Evolutionary conservation across 2,329 filamentous ascomycete genomes (phyloP).

Genomic region (Aspergillus pseudonomiae): DNA sequence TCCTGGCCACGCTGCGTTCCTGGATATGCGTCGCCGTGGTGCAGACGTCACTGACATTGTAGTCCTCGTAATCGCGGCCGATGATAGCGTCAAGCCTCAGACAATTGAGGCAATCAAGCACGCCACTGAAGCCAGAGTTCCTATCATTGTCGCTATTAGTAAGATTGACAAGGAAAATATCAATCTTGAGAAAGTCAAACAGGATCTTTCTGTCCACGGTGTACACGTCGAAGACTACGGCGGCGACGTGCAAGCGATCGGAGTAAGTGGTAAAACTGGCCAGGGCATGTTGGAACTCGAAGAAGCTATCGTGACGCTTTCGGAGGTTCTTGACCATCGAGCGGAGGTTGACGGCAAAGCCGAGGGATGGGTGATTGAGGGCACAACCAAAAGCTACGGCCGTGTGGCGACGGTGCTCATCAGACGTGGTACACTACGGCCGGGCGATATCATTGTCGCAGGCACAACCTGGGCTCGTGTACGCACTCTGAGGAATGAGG

Average conservation of each 20-base stretch:
- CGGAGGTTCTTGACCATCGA: slow-evolving; percentile 88
- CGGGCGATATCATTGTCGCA: slow-evolving; percentile 82
- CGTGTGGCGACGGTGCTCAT: slow-evolving; percentile 88
- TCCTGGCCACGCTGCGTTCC: slow-evolving; percentile 91
- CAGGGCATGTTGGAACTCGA: slow-evolving; percentile 89
- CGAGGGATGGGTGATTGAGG: slow-evolving; percentile 94
- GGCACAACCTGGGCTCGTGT: slow-evolving; percentile 87
- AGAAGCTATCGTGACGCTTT: slow-evolving; percentile 82
- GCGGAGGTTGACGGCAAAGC: slow-evolving; percentile 75
- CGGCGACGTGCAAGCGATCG: slow-evolving; percentile 89
- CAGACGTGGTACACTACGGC: slow-evolving; percentile 78
- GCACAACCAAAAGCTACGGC: slow-evolving; percentile 80
- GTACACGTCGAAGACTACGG: slow-evolving; percentile 94
- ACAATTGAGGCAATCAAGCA: slow-evolving; percentile 96
- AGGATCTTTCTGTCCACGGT: slow-evolving; percentile 78
- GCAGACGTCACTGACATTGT: slow-evolving; percentile 97
- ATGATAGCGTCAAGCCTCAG: slow-evolving; percentile 97
- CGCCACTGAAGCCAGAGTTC: slow-evolving; percentile 81
- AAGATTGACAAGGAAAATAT: slow-evolving; percentile 91
- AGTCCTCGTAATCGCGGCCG: slow-evolving; percentile 90
- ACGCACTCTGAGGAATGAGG: slow-evolving; percentile 82
- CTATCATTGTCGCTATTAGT: slow-evolving; percentile 97
- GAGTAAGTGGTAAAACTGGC: slow-evolving; percentile 91
- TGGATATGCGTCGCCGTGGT: slow-evolving; percentile 93
- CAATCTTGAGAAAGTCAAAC: slow-evolving; percentile 80